Evolutionary conservation across 306 rosid species (phyloP).

Genomic region (Cicer judaicum): DNA sequence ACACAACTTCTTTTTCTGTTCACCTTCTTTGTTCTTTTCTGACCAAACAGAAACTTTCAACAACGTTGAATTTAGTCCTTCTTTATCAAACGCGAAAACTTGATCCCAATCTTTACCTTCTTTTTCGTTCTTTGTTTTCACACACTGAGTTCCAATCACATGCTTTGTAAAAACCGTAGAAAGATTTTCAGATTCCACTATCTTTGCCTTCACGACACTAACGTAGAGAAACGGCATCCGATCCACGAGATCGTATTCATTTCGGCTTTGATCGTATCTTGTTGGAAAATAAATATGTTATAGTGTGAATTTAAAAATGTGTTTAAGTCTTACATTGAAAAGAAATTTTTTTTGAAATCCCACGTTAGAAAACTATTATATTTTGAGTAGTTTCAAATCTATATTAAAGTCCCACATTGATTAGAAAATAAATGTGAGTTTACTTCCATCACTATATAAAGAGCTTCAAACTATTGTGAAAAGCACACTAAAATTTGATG

Average conservation of each 20-base stretch:
- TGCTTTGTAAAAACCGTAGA: slow-evolving; percentile 60
- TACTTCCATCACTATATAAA: too few relatives aligned
- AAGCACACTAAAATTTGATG: too few relatives aligned
- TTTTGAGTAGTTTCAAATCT: too few relatives aligned
- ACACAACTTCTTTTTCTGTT: slow-evolving; percentile 32
- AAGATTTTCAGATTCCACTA: slow-evolving; percentile 19
- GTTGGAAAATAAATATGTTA: too few relatives aligned
- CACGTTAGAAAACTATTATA: too few relatives aligned
- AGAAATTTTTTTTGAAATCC: too few relatives aligned
- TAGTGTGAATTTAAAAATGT: too few relatives aligned
- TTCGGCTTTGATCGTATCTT: slow-evolving; percentile 58
- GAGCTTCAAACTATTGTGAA: too few relatives aligned
- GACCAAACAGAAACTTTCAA: slow-evolving; percentile 82
- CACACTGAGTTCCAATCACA: slow-evolving; percentile 74
- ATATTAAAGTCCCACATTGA: too few relatives aligned
- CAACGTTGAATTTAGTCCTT: slow-evolving; percentile 71
- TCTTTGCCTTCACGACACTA: slow-evolving; percentile 69
- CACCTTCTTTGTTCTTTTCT: slow-evolving; percentile 59
- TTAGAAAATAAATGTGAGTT: too few relatives aligned
- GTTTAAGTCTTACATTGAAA: too few relatives aligned
- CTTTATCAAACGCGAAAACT: slow-evolving; percentile 76
- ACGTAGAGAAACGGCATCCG: slow-evolving; percentile 80
- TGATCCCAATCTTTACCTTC: slow-evolving; percentile 89
- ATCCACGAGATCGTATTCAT: slow-evolving; percentile 70
- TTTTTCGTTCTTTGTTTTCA: slow-evolving; percentile 60